phyloP scores from a whole-genome alignment of 148 eudicot species.

The Polygonum maritimum region DNA sequence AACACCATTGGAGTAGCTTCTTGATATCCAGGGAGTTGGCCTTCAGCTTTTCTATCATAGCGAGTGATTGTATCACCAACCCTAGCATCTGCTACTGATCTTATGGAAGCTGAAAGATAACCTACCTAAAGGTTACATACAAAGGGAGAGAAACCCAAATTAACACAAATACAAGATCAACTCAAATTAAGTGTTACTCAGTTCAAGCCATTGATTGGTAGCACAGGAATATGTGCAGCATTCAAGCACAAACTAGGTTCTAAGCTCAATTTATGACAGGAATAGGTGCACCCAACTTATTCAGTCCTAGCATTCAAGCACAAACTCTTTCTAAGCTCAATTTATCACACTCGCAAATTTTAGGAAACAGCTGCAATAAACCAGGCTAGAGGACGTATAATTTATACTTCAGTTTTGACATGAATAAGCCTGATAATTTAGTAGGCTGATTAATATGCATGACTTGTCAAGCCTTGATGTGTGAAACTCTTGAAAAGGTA shows the following conservation, averaged over 20 bases:
- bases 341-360: background rate
- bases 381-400: background rate
- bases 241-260: background rate
- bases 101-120: slow-evolving; percentile 88
- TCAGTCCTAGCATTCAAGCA: background rate
- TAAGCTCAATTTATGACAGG: too few species aligned
- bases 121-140: slow-evolving; percentile 59
- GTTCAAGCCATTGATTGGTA: too few species aligned
- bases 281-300: background rate
- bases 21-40: slow-evolving; percentile 82
- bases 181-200: background rate
- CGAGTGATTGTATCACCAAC: slow-evolving; percentile 96
- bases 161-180: background rate
- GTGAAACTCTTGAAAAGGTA: background rate
- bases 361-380: background rate
- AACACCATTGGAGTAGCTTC: slow-evolving; percentile 97
- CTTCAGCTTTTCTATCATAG: slow-evolving; percentile 59
- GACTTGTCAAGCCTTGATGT: background rate
- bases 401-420: background rate
- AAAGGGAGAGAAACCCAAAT: slow-evolving; percentile 7
- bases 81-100: slow-evolving; percentile 99
- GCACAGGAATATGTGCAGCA: background rate
- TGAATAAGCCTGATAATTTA: background rate
- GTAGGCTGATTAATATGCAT: background rate
- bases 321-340: slow-evolving; percentile 2